Evolutionary conservation across 352 stramenopile genomes (phyloP), one percentile per base, ranked within the genome.

Genomic region (Thalassiosira exigua): DNA sequence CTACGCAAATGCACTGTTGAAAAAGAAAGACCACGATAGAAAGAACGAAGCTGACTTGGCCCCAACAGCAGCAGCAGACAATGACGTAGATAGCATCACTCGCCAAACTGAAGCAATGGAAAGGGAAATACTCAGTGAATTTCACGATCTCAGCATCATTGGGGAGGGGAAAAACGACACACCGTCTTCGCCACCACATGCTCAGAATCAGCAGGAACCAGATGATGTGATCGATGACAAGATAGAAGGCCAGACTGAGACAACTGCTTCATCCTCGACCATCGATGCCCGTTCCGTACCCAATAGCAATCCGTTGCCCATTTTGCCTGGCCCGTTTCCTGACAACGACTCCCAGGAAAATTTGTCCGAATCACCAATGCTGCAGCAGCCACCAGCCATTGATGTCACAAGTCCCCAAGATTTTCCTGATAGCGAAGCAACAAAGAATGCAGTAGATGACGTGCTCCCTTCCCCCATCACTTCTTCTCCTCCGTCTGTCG

Each of bases 1-100:
- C 14, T 84, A 84, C 51, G 76, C 69, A 22, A 76, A 68, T 77
- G 76, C 76, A 24, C 65, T 84, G 32, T 59, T 84, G 5, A 80
- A 77, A 30, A 84, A 76, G 50, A 68, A 71, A n/a, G 69, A 84
- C 21, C 21, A 41, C 39, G 67, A 68, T 44, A 14, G 7, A 17
- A 59, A 33, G 5, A 17, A 32, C 44, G 36, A 56, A 27, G 19
- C 27, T n/a, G 51, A 46, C n/a, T 41, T 12, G 22, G 12, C 32
- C n/a, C 32, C 44, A 60, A 48, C 52, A 9, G 19, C 19, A 17
- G 53, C 41, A 32, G 26, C 41, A 30, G 56, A 68, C 39, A 54
- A 26, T 26, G 53, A 68, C 19, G 41, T 51, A 46, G 69, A 80
- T 22, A 77, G 19, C 44, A 59, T 65, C 22, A 69, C 56, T 11